Evolutionary conservation across 2,329 filamentous ascomycete genomes (phyloP).

Genomic region (Trichoderma endophyticum): DNA sequence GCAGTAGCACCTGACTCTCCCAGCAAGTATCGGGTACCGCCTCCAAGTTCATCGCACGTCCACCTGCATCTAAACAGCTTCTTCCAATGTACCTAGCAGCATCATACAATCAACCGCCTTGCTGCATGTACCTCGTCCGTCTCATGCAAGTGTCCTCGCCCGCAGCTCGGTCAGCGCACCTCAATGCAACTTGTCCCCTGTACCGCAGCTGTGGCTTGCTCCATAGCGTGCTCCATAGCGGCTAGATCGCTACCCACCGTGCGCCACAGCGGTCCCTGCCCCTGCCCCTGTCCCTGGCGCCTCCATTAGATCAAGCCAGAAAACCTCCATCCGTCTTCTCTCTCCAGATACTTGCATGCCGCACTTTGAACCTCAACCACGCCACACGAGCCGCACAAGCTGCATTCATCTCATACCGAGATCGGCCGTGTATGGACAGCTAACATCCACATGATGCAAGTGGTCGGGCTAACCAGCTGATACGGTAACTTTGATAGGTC

Average conservation of each 20-base stretch:
- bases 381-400: neutral
- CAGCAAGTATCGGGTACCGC: neutral
- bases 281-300: neutral
- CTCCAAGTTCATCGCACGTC: neutral
- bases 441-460: neutral
- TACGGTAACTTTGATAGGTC: neutral
- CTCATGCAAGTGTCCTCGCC: neutral
- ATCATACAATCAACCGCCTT: neutral
- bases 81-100: neutral
- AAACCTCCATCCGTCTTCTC: neutral
- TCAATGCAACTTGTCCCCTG: neutral
- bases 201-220: conserved; percentile 1
- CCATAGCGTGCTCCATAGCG: conserved; percentile 7
- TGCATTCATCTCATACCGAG: neutral
- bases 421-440: neutral
- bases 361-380: neutral
- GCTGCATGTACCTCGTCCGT: neutral
- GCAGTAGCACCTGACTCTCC: neutral
- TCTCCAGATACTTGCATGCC: neutral
- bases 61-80: neutral
- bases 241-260: neutral
- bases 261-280: neutral
- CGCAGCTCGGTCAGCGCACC: neutral
- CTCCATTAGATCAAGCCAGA: neutral
- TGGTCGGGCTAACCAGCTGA: neutral